Evolutionary conservation across 768 basidiomycete genomes (phyloP).

Genomic region (Hygrocybe punicea): DNA sequence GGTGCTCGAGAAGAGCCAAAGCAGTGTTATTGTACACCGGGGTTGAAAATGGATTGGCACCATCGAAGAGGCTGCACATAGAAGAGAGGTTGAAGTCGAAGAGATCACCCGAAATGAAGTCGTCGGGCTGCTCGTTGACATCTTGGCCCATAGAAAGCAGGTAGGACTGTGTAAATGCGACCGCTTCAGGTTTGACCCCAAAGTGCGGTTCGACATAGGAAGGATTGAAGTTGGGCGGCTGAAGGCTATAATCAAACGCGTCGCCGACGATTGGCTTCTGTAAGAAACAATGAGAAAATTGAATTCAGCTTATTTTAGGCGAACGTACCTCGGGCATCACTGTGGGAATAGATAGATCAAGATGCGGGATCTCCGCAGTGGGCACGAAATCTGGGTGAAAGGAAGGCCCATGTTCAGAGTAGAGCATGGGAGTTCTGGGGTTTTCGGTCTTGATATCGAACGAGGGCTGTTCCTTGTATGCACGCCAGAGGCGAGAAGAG

Average conservation of each 20-base stretch:
- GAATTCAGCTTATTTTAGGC: too few relatives aligned
- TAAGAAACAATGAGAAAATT: not conserved
- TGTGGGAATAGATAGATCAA: constrained; percentile 25
- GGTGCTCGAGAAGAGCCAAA: not conserved
- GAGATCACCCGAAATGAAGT: not conserved
- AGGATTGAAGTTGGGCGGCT: not conserved
- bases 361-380: constrained; percentile 35
- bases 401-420: not conserved
- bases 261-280: not conserved
- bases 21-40: not conserved
- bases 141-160: not conserved
- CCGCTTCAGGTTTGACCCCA: not conserved
- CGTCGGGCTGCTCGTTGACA: not conserved
- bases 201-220: not conserved
- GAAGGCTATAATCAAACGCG: not conserved
- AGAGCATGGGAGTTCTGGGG: not conserved
- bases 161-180: not conserved
- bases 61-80: not conserved
- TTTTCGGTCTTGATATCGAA: not conserved
- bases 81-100: not conserved
- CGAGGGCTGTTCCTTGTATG: not conserved
- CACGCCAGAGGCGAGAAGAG: not conserved
- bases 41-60: not conserved
- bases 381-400: constrained; percentile 28
- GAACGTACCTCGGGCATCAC: constrained; percentile 12